phyloP scores from a whole-genome alignment of 2,329 filamentous ascomycete species.

The Colletotrichum sp. region DNA sequence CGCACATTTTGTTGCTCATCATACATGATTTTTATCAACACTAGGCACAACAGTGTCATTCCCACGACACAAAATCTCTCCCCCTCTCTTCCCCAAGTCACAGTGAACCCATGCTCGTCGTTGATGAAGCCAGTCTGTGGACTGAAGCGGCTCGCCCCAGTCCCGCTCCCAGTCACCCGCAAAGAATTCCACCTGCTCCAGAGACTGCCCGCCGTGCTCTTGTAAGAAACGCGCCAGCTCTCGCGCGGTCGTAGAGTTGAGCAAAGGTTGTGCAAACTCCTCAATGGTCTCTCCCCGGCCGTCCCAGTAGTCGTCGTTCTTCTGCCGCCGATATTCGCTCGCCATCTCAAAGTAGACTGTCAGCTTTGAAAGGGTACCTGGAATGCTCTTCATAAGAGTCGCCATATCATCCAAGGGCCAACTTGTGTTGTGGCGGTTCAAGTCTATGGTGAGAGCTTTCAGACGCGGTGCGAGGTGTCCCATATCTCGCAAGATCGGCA shows the following conservation, averaged over 20 bases:
- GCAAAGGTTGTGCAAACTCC: neutral
- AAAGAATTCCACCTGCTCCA: neutral
- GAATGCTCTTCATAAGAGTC: neutral
- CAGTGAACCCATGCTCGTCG: neutral
- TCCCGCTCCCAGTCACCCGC: neutral
- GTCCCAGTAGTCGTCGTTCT: neutral
- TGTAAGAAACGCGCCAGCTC: neutral
- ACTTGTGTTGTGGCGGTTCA: neutral
- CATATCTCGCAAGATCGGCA: neutral
- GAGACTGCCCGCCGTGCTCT: neutral
- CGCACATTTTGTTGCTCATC: neutral
- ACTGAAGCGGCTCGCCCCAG: neutral
- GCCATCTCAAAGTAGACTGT: neutral
- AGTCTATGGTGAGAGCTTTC: neutral
- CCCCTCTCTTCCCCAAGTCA: rapidly evolving
- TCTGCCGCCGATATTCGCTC: neutral
- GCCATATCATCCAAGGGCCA: neutral
- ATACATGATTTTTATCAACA: neutral
- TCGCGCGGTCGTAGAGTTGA: neutral
- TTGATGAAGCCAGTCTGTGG: neutral
- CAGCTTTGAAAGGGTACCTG: neutral
- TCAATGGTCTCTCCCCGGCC: neutral
- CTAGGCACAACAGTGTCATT: neutral
- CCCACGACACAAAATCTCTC: neutral
- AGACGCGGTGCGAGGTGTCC: neutral